Base-by-base conservation (phyloP, 371 early-diverging fungal genomes). In the Actinomucor elegans region DNA sequence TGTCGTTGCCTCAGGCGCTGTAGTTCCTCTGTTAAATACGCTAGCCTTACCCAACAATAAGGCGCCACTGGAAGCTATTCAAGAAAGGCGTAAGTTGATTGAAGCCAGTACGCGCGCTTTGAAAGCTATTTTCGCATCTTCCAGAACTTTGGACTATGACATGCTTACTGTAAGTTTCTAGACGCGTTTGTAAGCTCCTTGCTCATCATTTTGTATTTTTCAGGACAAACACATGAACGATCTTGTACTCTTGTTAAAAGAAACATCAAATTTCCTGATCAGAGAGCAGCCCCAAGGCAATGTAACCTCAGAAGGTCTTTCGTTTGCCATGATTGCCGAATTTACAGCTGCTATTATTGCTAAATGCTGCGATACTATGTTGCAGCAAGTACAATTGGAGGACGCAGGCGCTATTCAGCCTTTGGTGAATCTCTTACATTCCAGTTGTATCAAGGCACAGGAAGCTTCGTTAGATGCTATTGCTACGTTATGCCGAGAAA, bases 401-500 rank as follows among this genome's bases (percentile, higher is more conserved):
- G 58, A 61, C 1, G 74, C 79, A 17, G 88, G 86, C 8, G 85
- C 81, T 0, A 69, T 90, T 29, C 77, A 82, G 23, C 66, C 79
- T 5, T 61, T 91, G 8, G 68, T 88, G 44, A 77, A 75, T 10
- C 59, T 89, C 40, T 67, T 90, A 15, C 69, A 76, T 38, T 79
- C 84, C 5, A 80, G 80, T 0, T 71, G 72, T 48, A 62, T 77
- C 36, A 81, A 81, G 73, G 82, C 86, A 3, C 91, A 91, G 59
- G 91, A 91, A 59, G 87, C 93, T 4, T 88, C 90, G 3, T 64
- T 93, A 51, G 91, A 89, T 56, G 90, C 91, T 0, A 60, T 94
- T 21, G 81, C 86, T 0, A 78, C 81, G 1, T 58, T 94, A 21
- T 80, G 83, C 55, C 77, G 80, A 15, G 86, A 85, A 27, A 90